Conservation (phyloP, 169 alveolate genomes). For the Plasmodium gallinaceum region DNA sequence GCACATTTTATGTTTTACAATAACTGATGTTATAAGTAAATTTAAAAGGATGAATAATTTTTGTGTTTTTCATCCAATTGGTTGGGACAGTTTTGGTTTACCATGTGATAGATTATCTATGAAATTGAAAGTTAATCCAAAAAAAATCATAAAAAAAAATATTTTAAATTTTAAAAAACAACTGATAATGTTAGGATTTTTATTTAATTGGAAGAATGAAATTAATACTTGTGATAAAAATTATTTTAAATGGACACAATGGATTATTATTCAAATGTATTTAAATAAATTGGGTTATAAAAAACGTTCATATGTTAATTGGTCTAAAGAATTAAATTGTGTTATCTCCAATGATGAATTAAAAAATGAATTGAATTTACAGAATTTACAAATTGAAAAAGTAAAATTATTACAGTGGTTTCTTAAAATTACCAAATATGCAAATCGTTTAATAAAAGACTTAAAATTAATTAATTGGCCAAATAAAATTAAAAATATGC, state of each 20-base stretch:
- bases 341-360: conserved; percentile 95
- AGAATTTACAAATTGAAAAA: conserved; percentile 89
- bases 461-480: conserved; percentile 91
- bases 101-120: conserved; percentile 95
- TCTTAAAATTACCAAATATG: conserved; percentile 89
- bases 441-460: conserved; percentile 87
- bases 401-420: conserved; percentile 90
- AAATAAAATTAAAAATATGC: conserved; percentile 86
- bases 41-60: conserved; percentile 88
- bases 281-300: conserved; percentile 89
- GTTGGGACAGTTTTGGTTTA: conserved; percentile 95
- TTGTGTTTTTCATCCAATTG: conserved; percentile 93
- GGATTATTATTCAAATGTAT: conserved; percentile 89
- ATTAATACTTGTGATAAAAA: conserved; percentile 89
- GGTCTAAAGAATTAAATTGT: conserved; percentile 81
- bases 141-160: conserved; percentile 84
- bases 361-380: conserved; percentile 89
- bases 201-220: conserved; percentile 92
- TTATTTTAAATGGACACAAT: conserved; percentile 93
- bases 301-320: conserved; percentile 86
- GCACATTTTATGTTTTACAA: conserved; percentile 93
- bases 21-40: conserved; percentile 91
- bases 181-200: conserved; percentile 88
- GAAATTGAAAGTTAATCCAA: conserved; percentile 83
- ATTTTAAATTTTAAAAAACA: conserved; percentile 88